Evolutionary conservation across 176 grass and related monocot genomes (phyloP).

Genomic region (Thalia dealbata): DNA sequence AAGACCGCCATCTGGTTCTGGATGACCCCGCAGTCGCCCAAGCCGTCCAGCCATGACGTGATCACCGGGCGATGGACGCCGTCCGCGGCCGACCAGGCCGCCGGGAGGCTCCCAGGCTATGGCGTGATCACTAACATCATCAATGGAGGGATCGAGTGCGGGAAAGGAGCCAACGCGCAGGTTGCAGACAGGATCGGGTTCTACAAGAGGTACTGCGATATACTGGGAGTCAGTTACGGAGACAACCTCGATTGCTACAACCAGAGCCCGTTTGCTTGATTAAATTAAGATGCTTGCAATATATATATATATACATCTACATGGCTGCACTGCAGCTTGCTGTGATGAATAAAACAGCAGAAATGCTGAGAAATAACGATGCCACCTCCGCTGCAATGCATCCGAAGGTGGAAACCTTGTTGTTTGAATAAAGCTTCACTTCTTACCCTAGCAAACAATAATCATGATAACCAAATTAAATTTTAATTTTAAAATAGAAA

Average conservation of each 20-base stretch:
- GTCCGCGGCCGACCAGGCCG: constrained; percentile 5
- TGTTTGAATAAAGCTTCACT: too few species aligned
- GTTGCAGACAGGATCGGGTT: constrained; percentile 35
- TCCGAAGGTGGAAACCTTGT: too few species aligned
- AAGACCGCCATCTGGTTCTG: constrained; percentile 57
- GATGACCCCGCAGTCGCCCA: constrained; percentile 33
- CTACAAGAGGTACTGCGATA: constrained; percentile 26
- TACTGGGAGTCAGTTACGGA: background rate
- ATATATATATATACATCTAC: too few species aligned
- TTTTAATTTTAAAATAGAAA: too few species aligned
- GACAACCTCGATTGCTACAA: background rate
- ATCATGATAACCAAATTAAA: too few species aligned
- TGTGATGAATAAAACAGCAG: too few species aligned
- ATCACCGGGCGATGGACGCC: constrained; percentile 38
- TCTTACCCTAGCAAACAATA: too few species aligned
- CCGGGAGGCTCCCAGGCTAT: constrained; percentile 26
- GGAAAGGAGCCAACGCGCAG: background rate
- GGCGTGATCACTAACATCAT: constrained; percentile 57
- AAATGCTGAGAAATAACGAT: too few species aligned
- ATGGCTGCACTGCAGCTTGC: too few species aligned
- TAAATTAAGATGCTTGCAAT: background rate
- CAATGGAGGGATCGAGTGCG: constrained; percentile 49
- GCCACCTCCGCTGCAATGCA: too few species aligned
- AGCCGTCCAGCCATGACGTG: constrained; percentile 61
- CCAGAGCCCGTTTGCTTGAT: background rate